phyloP scores from a whole-genome alignment of 164 flowering plant genomes.

The Stephania japonica region DNA sequence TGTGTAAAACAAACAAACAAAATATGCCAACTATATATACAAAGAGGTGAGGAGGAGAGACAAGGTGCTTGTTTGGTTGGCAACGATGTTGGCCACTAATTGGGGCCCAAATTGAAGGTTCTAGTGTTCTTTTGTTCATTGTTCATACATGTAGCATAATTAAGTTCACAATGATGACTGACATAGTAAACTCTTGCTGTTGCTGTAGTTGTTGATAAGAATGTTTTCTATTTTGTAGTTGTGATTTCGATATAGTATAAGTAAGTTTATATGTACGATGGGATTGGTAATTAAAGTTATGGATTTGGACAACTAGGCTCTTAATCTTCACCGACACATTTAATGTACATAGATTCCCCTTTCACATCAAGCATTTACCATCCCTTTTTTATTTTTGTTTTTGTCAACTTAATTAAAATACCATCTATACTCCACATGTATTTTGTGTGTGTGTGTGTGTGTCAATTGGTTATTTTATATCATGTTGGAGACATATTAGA shows the following conservation, averaged over 20 bases:
- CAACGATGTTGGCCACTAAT: neutral
- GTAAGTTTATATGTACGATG: neutral
- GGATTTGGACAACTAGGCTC: neutral
- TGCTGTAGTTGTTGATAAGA: neutral
- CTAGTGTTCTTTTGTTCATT: neutral
- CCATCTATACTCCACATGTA: too few relatives aligned
- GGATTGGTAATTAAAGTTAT: neutral
- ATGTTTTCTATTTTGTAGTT: too few relatives aligned
- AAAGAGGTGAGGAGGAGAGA: neutral
- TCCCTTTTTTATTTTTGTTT: too few relatives aligned
- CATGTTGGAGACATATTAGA: too few relatives aligned
- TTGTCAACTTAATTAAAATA: too few relatives aligned
- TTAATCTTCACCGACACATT: neutral
- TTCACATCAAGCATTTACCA: neutral
- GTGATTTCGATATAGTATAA: too few relatives aligned
- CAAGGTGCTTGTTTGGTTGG: neutral
- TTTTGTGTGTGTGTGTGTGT: too few relatives aligned
- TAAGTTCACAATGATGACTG: neutral
- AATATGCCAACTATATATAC: neutral
- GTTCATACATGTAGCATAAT: neutral
- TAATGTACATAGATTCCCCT: neutral
- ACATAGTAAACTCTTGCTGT: neutral
- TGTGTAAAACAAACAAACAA: neutral
- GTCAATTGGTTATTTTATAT: too few relatives aligned
- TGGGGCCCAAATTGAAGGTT: neutral